These are phyloP conservation scores for Kwoniella shivajii DNA, from an alignment of 1,284 basidiomycete genomes.

Conservation along the genomic window DNA sequence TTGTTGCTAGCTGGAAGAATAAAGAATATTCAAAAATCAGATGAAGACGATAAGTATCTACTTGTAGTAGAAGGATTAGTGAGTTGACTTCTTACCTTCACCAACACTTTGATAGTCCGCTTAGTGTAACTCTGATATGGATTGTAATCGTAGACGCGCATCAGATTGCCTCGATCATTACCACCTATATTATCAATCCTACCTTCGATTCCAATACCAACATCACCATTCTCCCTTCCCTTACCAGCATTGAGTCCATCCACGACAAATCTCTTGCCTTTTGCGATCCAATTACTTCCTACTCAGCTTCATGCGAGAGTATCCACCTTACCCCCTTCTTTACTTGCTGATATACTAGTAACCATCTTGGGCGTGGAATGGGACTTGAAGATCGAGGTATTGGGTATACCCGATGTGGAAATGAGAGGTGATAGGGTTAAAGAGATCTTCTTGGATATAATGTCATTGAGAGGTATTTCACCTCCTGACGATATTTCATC, in stretches of 20 bases:
- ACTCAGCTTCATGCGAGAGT: slow-evolving; percentile 39
- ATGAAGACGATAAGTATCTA: slow-evolving; percentile 20
- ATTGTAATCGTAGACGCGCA: slow-evolving; percentile 37
- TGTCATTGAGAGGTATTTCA: slow-evolving; percentile 26
- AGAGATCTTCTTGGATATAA: slow-evolving; percentile 28
- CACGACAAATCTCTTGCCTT: slow-evolving; percentile 32
- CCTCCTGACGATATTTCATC: slow-evolving; percentile 9
- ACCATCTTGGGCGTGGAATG: slow-evolving; percentile 41
- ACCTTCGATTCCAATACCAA: slow-evolving; percentile 37
- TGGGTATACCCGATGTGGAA: slow-evolving; percentile 39
- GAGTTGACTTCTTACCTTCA: slow-evolving; percentile 12
- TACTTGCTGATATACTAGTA: slow-evolving; percentile 46
- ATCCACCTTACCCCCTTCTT: slow-evolving; percentile 31
- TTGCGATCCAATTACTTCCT: slow-evolving; percentile 38
- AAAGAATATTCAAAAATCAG: slow-evolving; percentile 36
- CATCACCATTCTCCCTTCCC: slow-evolving; percentile 42
- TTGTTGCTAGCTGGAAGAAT: slow-evolving; percentile 47
- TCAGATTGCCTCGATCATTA: slow-evolving; percentile 44
- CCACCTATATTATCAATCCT: slow-evolving; percentile 48
- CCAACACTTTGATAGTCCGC: too few species aligned
- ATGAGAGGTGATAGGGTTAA: slow-evolving; percentile 33
- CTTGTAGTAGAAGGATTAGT: slow-evolving; percentile 46
- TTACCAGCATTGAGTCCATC: slow-evolving; percentile 20
- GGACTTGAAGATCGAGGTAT: slow-evolving; percentile 42
- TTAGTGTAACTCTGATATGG: too few species aligned